Evolutionary conservation across 73 alveolate species (phyloP).

Genomic region (Tetrahymena thermophila): DNA sequence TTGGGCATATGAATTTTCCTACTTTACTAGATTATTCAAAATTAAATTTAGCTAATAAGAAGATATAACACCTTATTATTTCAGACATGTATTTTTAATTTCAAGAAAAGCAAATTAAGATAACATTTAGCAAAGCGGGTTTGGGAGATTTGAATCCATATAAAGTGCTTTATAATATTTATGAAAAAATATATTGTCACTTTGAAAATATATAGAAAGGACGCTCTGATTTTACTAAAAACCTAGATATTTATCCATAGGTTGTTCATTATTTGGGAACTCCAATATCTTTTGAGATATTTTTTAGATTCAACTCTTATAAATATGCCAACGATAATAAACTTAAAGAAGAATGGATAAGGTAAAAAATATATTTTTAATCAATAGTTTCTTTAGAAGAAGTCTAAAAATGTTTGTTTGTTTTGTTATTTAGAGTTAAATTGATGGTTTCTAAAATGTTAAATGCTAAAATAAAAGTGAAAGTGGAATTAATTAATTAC

Average conservation of each 20-base stretch:
- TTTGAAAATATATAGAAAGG: not conserved
- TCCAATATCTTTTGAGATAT: not conserved
- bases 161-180: not conserved
- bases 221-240: not conserved
- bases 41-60: not conserved
- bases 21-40: not conserved
- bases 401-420: too few species aligned
- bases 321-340: not conserved
- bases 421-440: too few species aligned
- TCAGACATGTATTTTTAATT: not conserved
- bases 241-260: not conserved
- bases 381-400: too few species aligned
- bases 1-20: not conserved
- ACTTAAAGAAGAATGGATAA: not conserved
- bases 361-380: not conserved
- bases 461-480: too few species aligned
- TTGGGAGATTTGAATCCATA: not conserved
- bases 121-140: not conserved
- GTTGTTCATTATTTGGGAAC: not conserved
- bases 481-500: too few species aligned
- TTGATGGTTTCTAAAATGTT: too few species aligned
- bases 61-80: not conserved
- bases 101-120: not conserved
- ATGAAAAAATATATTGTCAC: not conserved
- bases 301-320: not conserved